Evolutionary conservation across 208 protist genomes (phyloP), one percentile per base, ranked within the genome.

Genomic region (Herpetomonas tarakana): DNA sequence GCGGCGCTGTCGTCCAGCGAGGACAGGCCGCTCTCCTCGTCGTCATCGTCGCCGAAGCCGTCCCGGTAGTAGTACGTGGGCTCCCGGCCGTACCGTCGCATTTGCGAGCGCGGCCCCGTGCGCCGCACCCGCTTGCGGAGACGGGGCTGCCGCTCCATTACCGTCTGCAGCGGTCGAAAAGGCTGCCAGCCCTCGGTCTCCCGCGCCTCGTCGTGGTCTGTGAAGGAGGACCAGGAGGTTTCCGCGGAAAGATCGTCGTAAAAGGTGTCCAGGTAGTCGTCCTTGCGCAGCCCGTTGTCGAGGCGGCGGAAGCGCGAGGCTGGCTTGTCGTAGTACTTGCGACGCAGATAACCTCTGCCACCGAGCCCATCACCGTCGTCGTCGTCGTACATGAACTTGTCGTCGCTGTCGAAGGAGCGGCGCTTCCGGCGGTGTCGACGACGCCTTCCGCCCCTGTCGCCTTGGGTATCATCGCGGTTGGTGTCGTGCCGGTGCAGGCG

Each of bases 261-360:
- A 2, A 50, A 18, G 45, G 2, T 45, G 22, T 76, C 57, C 11
- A 11, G 21, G 45, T 58, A 55, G 46, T 63, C 52, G 45, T 68
- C 51, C 7, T 22, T 49, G 27, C 64, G 53, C 11, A 1, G 2
- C 3, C 4, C 25, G 14, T 28, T 24, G 27, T 70, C 64, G 16
- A 70, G 19, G 7, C 64, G 64, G 11, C 64, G 64, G 4, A 57
- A n/a, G 27, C 45, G 39, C n/a, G 12, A 7, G 2, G 64, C 24
- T 0, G 56, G 64, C 28, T 63, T 59, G 14, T 74, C 73, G 31
- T 64, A 65, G 60, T 61, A 75, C 26, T 47, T 50, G 39, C 63
- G 59, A 3, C 54, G 64, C 24, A 16, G 35, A n/a, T n/a, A n/a
- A n/a, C n/a, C n/a, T n/a, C n/a, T n/a, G 6, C 35, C 35, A 41